phyloP scores from a whole-genome alignment of 2,329 filamentous ascomycete genomes.

The Cytospora schulzeri region DNA sequence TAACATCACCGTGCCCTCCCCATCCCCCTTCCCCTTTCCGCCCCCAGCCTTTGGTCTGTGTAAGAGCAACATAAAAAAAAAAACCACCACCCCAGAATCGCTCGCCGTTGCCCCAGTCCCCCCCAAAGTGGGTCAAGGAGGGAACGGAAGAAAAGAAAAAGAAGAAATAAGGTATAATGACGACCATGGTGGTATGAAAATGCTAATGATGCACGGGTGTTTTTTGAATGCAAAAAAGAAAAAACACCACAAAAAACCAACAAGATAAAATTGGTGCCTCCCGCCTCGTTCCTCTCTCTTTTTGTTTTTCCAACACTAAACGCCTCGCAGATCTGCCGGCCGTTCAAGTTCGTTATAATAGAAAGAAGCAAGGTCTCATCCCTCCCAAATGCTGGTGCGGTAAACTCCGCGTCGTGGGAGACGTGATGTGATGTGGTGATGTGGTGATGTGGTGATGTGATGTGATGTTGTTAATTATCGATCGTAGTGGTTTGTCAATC shows the following conservation, averaged over 20 bases:
- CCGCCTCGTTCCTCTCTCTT: not conserved
- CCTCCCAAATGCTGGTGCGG: not conserved
- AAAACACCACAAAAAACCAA: too few relatives aligned
- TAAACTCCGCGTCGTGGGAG: too few relatives aligned
- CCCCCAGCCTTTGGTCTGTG: too few relatives aligned
- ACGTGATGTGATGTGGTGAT: too few relatives aligned
- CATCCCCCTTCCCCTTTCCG: too few relatives aligned
- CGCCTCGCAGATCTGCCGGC: slow-evolving; percentile 15
- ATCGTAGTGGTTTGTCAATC: not conserved
- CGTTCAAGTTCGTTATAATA: slow-evolving; percentile 21
- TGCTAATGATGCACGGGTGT: slow-evolving; percentile 11
- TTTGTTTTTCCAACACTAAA: slow-evolving; percentile 9
- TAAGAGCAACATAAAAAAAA: too few relatives aligned
- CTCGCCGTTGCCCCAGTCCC: not conserved
- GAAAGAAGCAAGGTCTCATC: not conserved
- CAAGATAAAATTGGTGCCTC: not conserved
- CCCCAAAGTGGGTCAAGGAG: too few relatives aligned
- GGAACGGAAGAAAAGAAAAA: not conserved
- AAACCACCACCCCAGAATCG: not conserved
- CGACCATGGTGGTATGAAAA: slow-evolving; percentile 2
- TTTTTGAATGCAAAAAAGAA: not conserved
- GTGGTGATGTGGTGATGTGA: not conserved
- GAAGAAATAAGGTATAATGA: not conserved
- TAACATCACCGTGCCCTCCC: not conserved
- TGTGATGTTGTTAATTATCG: not conserved